Evolutionary conservation across 495 filamentous ascomycete genomes (phyloP), one percentile per base, ranked within the genome.

Genomic region (Penicillium atrosanguineum): DNA sequence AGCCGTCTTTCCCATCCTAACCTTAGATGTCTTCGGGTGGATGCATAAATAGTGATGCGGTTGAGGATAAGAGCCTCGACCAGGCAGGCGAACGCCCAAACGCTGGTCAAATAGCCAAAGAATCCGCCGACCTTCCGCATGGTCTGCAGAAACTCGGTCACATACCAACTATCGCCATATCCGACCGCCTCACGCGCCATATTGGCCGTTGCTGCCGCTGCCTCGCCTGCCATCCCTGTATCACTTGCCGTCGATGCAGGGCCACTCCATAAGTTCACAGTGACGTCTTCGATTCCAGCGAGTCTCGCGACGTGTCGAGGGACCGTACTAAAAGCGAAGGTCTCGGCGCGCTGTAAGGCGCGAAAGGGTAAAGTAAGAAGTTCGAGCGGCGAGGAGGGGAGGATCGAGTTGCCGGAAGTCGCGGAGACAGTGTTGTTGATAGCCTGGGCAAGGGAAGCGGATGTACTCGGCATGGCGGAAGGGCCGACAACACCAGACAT

Each of bases 41-140:
- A 93, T 34, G 93, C 92, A 68, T 95, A 98, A 48, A 97, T 90
- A 37, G 90, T 86, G 12, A 94, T 92, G 39, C 94, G 84, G 72
- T 98, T 97, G 28, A 97, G 76, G 55, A 98, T 69, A 51, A 98
- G 79, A 45, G 90, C 89, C 69, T 91, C 87, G 38, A 86, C 79
- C 50, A 98, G 82, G 65, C 91, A 96, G 46, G 82, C 80, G 45
- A 98, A 71, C 5, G 94, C 92, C 95, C 95, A 98, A 55, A 89
- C 89, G 67, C 91, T 95, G 0, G 91, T 96, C 38, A 93, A 74
- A 66, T 97, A 98, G 41, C 84, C 86, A 65, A 97, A 95, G 28
- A 98, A 81, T 34, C 90, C 90, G 8, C 90, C 88, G n/a, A 97
- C 70, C 15, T 87, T 86, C 49, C 78, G 64, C 39, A 82, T 50